Evolutionary conservation across 1,284 basidiomycete species (phyloP).

Genomic region (Ustilago vetiveriae): DNA sequence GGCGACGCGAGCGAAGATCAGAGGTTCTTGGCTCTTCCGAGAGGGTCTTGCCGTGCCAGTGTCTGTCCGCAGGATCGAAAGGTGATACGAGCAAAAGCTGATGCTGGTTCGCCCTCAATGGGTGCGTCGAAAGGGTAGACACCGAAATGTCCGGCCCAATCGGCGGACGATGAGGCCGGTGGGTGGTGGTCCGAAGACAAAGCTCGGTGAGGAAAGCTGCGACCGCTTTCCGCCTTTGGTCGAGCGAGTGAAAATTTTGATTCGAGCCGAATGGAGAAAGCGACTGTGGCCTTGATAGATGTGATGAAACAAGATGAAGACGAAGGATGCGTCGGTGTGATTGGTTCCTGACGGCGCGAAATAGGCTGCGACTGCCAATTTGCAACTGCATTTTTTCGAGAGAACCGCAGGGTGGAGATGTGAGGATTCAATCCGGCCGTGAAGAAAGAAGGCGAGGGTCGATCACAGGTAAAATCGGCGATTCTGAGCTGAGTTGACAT

Average conservation of each 20-base stretch:
- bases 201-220: neutral
- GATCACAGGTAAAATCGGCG: constrained; percentile 2
- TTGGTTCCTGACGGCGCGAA: constrained; percentile 6
- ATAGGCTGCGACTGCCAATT: neutral
- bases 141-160: constrained; percentile 14
- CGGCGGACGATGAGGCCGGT: constrained; percentile 19
- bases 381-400: constrained; percentile 8
- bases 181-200: constrained; percentile 7
- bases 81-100: too few relatives aligned
- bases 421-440: constrained; percentile 9
- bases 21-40: too few relatives aligned
- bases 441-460: neutral
- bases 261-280: constrained; percentile 9
- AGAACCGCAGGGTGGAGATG: too few relatives aligned
- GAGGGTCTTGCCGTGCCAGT: too few relatives aligned
- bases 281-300: neutral
- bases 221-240: neutral
- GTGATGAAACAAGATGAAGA: constrained; percentile 6
- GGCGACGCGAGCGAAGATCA: too few relatives aligned
- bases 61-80: constrained; percentile 5
- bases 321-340: constrained; percentile 1
- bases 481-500: constrained; percentile 4
- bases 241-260: constrained; percentile 15
- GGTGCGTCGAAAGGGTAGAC: too few relatives aligned
- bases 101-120: too few relatives aligned